Conservation (phyloP, 2,329 filamentous ascomycete species). For the Daldinia sp. region DNA sequence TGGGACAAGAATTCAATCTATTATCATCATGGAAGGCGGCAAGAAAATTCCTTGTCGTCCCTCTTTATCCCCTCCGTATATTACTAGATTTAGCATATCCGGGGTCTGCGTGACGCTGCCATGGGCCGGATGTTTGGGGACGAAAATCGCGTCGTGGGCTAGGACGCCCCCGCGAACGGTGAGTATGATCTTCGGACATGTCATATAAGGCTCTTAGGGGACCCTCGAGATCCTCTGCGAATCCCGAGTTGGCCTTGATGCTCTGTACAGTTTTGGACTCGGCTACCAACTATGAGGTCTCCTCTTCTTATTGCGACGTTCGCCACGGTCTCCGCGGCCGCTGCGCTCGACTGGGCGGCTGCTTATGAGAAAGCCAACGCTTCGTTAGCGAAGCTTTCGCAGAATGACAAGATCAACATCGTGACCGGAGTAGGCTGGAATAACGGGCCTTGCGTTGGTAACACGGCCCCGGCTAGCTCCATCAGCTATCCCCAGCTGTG, state of each 20-base stretch:
- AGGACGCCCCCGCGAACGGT: neutral
- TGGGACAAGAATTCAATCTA: slow-evolving; percentile 41
- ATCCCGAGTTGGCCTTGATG: neutral
- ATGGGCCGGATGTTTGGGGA: slow-evolving; percentile 10
- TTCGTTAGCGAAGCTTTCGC: slow-evolving; percentile 73
- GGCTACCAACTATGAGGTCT: slow-evolving; percentile 36
- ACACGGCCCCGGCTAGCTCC: slow-evolving; percentile 62
- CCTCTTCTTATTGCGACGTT: slow-evolving; percentile 30
- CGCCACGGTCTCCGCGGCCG: slow-evolving; percentile 34
- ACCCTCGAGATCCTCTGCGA: neutral
- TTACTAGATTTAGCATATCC: slow-evolving; percentile 41
- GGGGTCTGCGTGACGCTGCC: slow-evolving; percentile 22
- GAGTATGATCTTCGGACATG: neutral
- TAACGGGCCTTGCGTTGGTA: slow-evolving; percentile 74
- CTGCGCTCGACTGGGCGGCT: slow-evolving; percentile 62
- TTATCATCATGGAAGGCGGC: slow-evolving; percentile 34
- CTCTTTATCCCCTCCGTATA: slow-evolving; percentile 42
- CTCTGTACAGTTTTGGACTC: neutral
- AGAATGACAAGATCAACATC: slow-evolving; percentile 80
- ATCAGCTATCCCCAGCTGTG: slow-evolving; percentile 77
- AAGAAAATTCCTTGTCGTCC: slow-evolving; percentile 33
- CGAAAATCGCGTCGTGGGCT: slow-evolving; percentile 30
- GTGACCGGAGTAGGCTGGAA: slow-evolving; percentile 81
- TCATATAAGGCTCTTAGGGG: slow-evolving; percentile 36
- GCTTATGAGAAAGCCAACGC: slow-evolving; percentile 75